phyloP scores from a whole-genome alignment of 441 rosid species.

The Metrosideros polymorpha region DNA sequence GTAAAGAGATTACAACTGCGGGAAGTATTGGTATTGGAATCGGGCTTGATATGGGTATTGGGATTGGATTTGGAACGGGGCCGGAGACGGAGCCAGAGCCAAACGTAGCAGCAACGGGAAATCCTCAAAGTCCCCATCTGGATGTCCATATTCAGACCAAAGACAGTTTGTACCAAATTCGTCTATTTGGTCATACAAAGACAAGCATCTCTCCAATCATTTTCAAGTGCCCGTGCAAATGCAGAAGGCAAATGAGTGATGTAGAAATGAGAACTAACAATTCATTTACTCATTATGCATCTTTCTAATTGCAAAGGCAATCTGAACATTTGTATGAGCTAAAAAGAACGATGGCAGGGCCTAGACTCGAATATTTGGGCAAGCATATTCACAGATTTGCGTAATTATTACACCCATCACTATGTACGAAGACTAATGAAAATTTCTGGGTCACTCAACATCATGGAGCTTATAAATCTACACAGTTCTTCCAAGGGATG shows the following conservation, averaged over 20 bases:
- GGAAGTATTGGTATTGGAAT: too few relatives aligned
- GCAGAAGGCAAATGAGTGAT: background rate
- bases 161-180: background rate
- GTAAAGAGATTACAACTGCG: too few relatives aligned
- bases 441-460: background rate
- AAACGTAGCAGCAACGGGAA: background rate
- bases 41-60: too few relatives aligned
- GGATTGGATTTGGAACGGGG: too few relatives aligned
- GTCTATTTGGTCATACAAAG: background rate
- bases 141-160: background rate
- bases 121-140: background rate
- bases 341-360: background rate
- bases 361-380: background rate
- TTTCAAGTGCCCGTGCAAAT: background rate
- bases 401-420: background rate
- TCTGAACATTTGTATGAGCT: background rate
- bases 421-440: background rate
- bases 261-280: background rate
- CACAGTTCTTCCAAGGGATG: background rate
- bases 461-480: background rate
- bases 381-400: background rate
- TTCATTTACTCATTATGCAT: background rate
- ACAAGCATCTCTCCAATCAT: background rate
- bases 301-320: background rate
- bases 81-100: background rate